Conservation (phyloP, 176 grass and related monocot genomes). For the Bolboschoenus planiculmis region DNA sequence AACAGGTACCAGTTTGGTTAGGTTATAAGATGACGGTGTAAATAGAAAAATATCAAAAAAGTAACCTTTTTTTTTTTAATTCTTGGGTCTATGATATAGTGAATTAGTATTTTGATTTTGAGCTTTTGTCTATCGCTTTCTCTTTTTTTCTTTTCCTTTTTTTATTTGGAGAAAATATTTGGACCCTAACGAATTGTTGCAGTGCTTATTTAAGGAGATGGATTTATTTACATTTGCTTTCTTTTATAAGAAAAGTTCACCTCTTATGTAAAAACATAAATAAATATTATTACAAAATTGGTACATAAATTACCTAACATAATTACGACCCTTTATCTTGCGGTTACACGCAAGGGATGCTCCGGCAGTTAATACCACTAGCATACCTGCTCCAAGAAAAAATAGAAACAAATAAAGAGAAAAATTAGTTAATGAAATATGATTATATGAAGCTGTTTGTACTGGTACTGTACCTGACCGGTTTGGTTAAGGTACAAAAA, state of each 20-base stretch:
- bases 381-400: conserved; percentile 4
- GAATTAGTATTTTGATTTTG: not conserved
- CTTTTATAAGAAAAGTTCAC: not conserved
- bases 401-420: not conserved
- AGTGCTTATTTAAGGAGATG: not conserved
- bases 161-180: not conserved
- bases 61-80: not conserved
- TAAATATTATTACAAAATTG: not conserved
- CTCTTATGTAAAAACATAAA: no score
- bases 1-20: not conserved
- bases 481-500: not conserved
- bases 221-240: not conserved
- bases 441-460: no score
- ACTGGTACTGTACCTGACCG: not conserved
- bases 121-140: not conserved
- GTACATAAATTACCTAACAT: conserved; percentile 17
- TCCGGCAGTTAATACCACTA: conserved; percentile 10
- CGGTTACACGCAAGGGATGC: not conserved
- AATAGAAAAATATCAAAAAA: no score
- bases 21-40: not conserved
- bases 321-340: conserved; percentile 3
- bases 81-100: no score
- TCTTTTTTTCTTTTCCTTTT: not conserved
- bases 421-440: not conserved
- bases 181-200: not conserved